phyloP scores from a whole-genome alignment of 2,329 filamentous ascomycete species.

The Colletotrichum higginsianum region DNA sequence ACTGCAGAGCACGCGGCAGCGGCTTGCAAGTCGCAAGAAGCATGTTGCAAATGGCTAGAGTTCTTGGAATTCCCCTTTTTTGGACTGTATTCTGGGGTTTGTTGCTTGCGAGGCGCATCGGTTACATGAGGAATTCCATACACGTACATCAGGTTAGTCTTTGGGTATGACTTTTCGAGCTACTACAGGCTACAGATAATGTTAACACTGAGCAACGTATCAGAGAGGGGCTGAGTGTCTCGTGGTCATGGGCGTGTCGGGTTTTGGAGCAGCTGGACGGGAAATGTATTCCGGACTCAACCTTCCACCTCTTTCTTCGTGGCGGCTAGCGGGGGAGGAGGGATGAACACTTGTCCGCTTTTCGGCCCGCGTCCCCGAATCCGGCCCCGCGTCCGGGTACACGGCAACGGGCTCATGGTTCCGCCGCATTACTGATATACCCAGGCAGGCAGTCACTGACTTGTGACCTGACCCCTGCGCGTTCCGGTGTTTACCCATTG shows the following conservation, averaged over 20 bases:
- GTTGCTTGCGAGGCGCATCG: slow-evolving; percentile 11
- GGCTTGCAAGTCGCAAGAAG: slow-evolving; percentile 26
- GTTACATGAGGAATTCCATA: not conserved
- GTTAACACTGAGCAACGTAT: not conserved
- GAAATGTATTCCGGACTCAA: slow-evolving; percentile 11
- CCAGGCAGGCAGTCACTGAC: not conserved
- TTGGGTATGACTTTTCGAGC: slow-evolving; percentile 13
- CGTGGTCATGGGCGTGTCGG: no score
- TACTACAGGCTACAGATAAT: not conserved
- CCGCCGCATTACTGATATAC: not conserved
- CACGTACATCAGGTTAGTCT: not conserved
- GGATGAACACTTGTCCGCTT: not conserved
- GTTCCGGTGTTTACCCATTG: not conserved
- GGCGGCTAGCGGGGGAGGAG: no score
- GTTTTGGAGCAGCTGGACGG: not conserved
- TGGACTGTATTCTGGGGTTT: not conserved
- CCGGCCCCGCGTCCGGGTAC: not conserved
- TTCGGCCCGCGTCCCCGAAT: not conserved
- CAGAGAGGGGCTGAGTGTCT: no score
- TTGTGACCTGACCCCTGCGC: not conserved
- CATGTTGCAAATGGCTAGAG: slow-evolving; percentile 2
- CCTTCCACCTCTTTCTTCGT: no score
- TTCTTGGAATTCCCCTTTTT: no score
- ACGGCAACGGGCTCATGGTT: not conserved
- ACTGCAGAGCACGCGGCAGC: slow-evolving; percentile 34